Base-by-base conservation (phyloP, 2,329 filamentous ascomycete species). In the Talaromyces marneffei region DNA sequence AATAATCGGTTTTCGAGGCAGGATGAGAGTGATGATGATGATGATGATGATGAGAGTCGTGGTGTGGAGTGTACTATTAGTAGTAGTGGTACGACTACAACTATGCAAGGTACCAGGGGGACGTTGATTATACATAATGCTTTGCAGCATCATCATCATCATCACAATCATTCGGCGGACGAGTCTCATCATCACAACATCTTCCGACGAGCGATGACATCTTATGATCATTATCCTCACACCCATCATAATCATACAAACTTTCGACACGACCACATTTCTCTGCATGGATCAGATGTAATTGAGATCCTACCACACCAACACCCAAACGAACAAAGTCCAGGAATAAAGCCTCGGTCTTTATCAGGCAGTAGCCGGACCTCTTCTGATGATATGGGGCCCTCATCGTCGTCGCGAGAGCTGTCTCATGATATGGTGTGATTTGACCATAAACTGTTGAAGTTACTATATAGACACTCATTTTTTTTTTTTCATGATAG, bases 1-100 rank as follows among this genome's bases (percentile, higher is more conserved):
- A 73, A 75, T 44, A 75, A 75, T 61, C 71, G 69, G 1, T 75
- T 76, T 46, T 71, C 72, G 10, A 62, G 69, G 29, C 59, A 40
- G 54, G 46, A 57, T 25, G 63, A 62, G 6, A 61, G 59, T 23
- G 55, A 56, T 39, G 60, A 40, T 59, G 63, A n/a, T 33, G 16
- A n/a, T 33, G 16, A 39, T 16, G 37, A 25, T 25, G 23, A 50
- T 10, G 42, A n/a, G 23, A 50, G 27, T 10, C 4, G 4, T 20
- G n/a, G 4, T 52, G 27, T 16, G 10, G 48, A 52, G 8, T 52
- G 48, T 52, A 52, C 29, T 1, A 12, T 8, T 35, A 23, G 8
- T n/a, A 52, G 25, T 31, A 46, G 40, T 25, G 18, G 27, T 37
- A 16, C 16, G 14, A 31, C 3, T 23, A 55, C 46, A 12, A n/a